A percentile compares a stretch with the other conserved stretches of the same genome.
Evolutionary conservation across 768 basidiomycete species (phyloP).

Genomic region (Kockovaella imperatae): DNA sequence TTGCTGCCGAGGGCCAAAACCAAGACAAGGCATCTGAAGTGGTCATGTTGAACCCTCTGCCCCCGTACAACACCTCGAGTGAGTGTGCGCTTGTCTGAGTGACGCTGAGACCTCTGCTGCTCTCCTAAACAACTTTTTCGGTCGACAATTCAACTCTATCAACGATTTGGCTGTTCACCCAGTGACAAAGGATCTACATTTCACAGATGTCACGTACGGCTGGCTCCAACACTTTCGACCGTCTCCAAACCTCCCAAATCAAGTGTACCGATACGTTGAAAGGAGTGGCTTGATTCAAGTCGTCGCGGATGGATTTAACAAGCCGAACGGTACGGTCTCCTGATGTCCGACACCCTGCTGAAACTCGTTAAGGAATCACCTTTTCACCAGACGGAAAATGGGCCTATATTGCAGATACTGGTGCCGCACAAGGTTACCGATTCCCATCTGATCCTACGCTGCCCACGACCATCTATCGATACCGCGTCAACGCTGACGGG

Average conservation of each 20-base stretch:
- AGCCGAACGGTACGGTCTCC: constrained; percentile 52
- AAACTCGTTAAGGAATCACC: constrained; percentile 50
- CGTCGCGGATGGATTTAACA: constrained; percentile 68
- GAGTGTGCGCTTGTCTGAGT: neutral
- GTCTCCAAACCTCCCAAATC: constrained; percentile 58
- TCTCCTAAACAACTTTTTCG: constrained; percentile 69
- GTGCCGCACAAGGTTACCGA: constrained; percentile 10
- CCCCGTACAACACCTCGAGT: constrained; percentile 55
- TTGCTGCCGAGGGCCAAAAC: constrained; percentile 62
- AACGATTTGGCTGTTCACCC: constrained; percentile 73
- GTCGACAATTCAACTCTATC: constrained; percentile 71
- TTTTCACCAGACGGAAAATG: constrained; percentile 59
- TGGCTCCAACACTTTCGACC: constrained; percentile 62
- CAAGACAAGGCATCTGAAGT: constrained; percentile 55
- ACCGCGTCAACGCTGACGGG: constrained; percentile 33
- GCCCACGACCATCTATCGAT: constrained; percentile 30
- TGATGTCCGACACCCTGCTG: constrained; percentile 3
- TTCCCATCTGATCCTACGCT: neutral
- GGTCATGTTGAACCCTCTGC: constrained; percentile 57
- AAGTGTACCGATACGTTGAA: constrained; percentile 71
- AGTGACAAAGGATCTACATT: constrained; percentile 59
- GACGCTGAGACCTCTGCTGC: constrained; percentile 4
- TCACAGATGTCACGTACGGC: constrained; percentile 63
- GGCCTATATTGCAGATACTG: constrained; percentile 54
- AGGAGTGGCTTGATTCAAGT: constrained; percentile 58